A percentile compares a stretch with the other conserved stretches of the same genome.
These are phyloP conservation scores for Potentilla sterilis DNA, from an alignment of 306 rosid species.

Conservation along the genomic window DNA sequence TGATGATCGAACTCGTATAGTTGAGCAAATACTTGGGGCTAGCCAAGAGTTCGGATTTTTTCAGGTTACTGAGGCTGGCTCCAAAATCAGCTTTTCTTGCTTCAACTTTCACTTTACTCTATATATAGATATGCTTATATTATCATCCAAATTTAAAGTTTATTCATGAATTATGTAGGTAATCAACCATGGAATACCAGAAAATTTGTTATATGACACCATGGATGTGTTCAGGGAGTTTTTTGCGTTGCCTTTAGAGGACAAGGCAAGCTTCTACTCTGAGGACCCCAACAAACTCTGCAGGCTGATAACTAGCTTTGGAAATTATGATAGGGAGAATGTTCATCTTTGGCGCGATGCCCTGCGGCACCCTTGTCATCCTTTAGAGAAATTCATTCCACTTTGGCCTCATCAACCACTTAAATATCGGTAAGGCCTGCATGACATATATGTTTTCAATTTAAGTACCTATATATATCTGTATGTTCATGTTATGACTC, in stretches of 20 bases:
- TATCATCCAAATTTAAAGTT: not conserved
- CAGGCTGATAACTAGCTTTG: slow-evolving; percentile 14
- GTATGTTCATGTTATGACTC: not conserved
- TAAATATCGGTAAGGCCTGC: not conserved
- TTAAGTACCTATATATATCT: not conserved
- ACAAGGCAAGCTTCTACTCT: slow-evolving; percentile 16
- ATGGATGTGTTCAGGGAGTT: slow-evolving; percentile 17
- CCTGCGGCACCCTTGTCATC: slow-evolving; percentile 22
- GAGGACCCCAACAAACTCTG: slow-evolving; percentile 26
- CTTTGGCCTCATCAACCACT: slow-evolving; percentile 19
- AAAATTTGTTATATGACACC: slow-evolving; percentile 10
- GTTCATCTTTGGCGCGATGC: slow-evolving; percentile 25
- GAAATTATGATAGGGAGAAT: slow-evolving; percentile 9
- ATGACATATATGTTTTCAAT: not conserved
- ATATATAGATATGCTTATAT: not conserved
- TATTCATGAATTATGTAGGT: not conserved
- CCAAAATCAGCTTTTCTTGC: no score
- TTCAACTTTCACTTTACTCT: not conserved
- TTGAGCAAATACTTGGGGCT: slow-evolving; percentile 10
- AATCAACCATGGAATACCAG: slow-evolving; percentile 20
- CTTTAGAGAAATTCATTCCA: slow-evolving; percentile 11
- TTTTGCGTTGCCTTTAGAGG: slow-evolving; percentile 18
- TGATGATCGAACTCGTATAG: not conserved
- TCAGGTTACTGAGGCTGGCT: slow-evolving; percentile 3
- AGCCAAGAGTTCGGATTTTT: slow-evolving; percentile 26